phyloP scores from a whole-genome alignment of 2,329 filamentous ascomycete species.

The Hymenoscyphus fructigenus region DNA sequence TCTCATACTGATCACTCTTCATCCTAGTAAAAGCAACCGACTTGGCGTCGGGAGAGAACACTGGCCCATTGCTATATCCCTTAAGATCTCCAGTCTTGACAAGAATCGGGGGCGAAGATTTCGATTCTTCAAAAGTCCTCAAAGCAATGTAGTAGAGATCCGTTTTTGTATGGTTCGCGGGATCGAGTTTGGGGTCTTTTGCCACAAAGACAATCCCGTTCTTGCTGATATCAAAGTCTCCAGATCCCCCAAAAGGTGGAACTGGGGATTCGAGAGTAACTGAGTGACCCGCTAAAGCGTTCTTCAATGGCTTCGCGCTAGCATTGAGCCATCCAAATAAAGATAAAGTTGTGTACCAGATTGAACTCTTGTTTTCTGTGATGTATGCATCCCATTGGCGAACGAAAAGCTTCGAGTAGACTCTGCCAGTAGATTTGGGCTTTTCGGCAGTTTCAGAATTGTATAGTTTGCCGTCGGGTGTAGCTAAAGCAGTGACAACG shows the following conservation, averaged over 20 bases:
- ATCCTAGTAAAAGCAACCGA: slow-evolving; percentile 77
- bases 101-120: slow-evolving; percentile 51
- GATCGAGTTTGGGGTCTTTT: slow-evolving; percentile 61
- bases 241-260: slow-evolving; percentile 73
- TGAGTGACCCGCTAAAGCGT: slow-evolving; percentile 54
- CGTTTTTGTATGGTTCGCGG: slow-evolving; percentile 75
- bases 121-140: slow-evolving; percentile 54
- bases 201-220: slow-evolving; percentile 66
- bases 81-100: slow-evolving; percentile 57
- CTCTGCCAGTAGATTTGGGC: slow-evolving; percentile 61
- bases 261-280: slow-evolving; percentile 63
- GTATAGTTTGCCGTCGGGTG: slow-evolving; percentile 66
- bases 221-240: slow-evolving; percentile 75
- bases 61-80: slow-evolving; percentile 65
- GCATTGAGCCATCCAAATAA: slow-evolving; percentile 38
- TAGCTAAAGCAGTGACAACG: slow-evolving; percentile 62
- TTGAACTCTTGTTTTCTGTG: slow-evolving; percentile 64
- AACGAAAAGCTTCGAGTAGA: slow-evolving; percentile 75
- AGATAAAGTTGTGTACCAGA: slow-evolving; percentile 69
- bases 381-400: slow-evolving; percentile 82
- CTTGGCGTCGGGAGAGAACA: slow-evolving; percentile 72
- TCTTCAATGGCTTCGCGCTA: slow-evolving; percentile 51
- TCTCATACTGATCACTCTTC: slow-evolving; percentile 74
- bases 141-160: slow-evolving; percentile 75
- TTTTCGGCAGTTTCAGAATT: slow-evolving; percentile 62